Conservation (phyloP, 169 alveolate species). For the Cryptosporidium muris region DNA sequence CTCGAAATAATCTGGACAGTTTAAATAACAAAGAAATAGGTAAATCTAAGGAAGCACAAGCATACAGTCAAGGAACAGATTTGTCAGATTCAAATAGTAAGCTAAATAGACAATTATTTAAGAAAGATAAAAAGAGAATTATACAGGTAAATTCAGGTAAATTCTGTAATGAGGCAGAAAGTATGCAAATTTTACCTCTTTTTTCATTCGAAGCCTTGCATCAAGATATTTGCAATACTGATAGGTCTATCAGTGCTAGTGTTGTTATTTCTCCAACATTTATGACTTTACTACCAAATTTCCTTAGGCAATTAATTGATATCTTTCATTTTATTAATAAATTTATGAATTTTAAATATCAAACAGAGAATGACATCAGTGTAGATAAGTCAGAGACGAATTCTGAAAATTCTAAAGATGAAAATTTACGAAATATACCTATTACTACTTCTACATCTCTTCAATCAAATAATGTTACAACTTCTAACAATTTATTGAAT, state of each 20-base stretch:
- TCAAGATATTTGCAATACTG: neutral
- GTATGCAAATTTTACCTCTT: conserved; percentile 19
- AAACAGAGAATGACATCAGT: neutral
- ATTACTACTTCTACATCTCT: too few species aligned
- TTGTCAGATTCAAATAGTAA: too few species aligned
- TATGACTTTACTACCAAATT: conserved; percentile 24
- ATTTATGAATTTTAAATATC: conserved; percentile 6
- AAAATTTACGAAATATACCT: too few species aligned
- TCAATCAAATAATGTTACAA: too few species aligned
- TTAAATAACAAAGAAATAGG: neutral
- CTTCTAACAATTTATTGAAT: too few species aligned
- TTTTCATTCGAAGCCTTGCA: conserved; percentile 23
- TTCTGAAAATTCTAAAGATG: too few species aligned
- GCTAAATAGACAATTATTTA: too few species aligned
- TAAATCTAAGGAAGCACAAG: neutral
- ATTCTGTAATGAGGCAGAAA: too few species aligned
- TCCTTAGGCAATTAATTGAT: conserved; percentile 41
- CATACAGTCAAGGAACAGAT: neutral
- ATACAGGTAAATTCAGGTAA: neutral
- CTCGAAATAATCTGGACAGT: neutral
- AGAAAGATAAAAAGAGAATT: neutral
- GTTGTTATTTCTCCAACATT: conserved; percentile 55
- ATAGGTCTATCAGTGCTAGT: conserved; percentile 6
- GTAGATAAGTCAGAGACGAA: too few species aligned
- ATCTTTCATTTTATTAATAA: conserved; percentile 12